phyloP scores from a whole-genome alignment of 352 stramenopile species.

The Phytopythium helicoides region DNA sequence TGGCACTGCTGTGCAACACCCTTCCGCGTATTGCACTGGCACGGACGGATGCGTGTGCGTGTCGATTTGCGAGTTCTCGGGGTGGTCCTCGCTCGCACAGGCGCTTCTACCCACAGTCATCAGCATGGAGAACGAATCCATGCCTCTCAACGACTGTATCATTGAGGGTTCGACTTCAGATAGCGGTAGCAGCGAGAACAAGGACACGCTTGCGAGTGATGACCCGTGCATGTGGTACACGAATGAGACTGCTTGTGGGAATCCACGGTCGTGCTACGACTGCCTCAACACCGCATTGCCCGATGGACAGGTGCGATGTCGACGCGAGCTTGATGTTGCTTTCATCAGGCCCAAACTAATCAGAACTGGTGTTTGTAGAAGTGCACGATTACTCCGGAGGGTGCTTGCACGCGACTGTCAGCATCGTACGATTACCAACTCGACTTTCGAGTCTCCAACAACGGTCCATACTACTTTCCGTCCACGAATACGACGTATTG shows the following conservation, averaged over 20 bases:
- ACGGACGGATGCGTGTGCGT: constrained; percentile 33
- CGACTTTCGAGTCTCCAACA: constrained; percentile 21
- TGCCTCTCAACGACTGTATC: constrained; percentile 12
- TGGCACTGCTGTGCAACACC: constrained; percentile 18
- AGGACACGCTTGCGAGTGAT: constrained; percentile 25
- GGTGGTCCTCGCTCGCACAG: constrained; percentile 33
- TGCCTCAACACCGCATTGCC: constrained; percentile 28
- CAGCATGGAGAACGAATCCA: constrained; percentile 16
- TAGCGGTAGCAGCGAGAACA: constrained; percentile 15
- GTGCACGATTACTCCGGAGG: constrained; percentile 33
- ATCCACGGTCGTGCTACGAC: constrained; percentile 32
- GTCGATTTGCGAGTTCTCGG: constrained; percentile 25
- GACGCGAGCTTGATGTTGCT: too few relatives aligned
- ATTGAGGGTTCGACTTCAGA: constrained; percentile 10
- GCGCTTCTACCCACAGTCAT: constrained; percentile 22
- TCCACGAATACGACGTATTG: constrained; percentile 55
- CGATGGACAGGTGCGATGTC: constrained; percentile 9
- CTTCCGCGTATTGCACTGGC: constrained; percentile 36
- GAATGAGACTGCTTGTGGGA: constrained; percentile 25
- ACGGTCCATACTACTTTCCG: constrained; percentile 32
- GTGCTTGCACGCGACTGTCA: constrained; percentile 28
- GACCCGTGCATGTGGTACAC: constrained; percentile 59
- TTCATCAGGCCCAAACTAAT: not conserved
- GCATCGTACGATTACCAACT: constrained; percentile 24
- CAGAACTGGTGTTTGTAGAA: not conserved